phyloP scores from a whole-genome alignment of 257 asterid species.

The Knoxia roxburghii region DNA sequence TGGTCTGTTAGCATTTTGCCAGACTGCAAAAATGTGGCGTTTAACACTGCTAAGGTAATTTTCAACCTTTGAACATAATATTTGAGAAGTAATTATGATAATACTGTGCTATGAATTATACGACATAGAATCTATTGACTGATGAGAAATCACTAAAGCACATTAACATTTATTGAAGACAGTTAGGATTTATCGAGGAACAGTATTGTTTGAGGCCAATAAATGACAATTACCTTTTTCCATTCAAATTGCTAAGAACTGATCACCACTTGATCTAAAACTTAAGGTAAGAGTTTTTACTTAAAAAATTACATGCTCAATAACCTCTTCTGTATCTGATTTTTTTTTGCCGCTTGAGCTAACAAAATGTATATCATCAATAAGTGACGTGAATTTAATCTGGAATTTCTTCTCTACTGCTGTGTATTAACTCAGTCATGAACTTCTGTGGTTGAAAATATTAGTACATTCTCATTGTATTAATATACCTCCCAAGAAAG shows the following conservation, averaged over 20 bases:
- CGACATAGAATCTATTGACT: neutral
- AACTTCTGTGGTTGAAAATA: neutral
- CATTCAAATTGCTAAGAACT: neutral
- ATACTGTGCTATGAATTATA: neutral
- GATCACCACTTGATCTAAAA: neutral
- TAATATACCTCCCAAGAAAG: neutral
- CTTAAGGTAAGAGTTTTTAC: neutral
- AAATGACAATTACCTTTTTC: neutral
- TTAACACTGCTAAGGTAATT: conserved; percentile 87
- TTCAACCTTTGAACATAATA: neutral
- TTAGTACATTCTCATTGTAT: neutral
- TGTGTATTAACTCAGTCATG: neutral
- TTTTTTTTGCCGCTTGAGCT: neutral
- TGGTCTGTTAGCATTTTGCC: conserved; percentile 94
- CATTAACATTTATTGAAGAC: neutral
- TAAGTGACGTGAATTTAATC: neutral
- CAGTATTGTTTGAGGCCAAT: too few relatives aligned
- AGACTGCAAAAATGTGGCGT: conserved; percentile 75
- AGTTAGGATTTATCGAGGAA: neutral
- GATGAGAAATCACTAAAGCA: neutral
- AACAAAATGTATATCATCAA: neutral
- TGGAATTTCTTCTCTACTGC: too few relatives aligned
- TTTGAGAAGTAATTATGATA: neutral
- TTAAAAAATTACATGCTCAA: neutral
- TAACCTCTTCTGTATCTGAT: neutral